A percentile compares a stretch with the other conserved stretches of the same genome.
Evolutionary conservation across 1,284 basidiomycete species (phyloP).

Genomic region (Exobasidium rhododendri): DNA sequence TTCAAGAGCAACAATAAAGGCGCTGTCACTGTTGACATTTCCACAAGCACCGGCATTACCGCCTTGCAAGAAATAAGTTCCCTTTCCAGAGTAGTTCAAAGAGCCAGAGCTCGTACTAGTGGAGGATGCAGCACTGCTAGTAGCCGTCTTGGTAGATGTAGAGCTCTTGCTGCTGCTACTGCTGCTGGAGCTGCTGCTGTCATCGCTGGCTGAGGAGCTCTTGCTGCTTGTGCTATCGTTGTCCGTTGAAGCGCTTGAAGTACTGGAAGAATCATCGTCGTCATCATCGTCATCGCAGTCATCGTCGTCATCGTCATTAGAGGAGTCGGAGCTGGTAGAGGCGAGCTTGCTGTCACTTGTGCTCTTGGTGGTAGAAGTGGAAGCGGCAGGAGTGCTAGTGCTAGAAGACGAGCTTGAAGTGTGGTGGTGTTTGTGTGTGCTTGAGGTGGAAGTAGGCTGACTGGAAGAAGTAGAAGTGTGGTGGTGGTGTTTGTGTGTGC

Average conservation of each 20-base stretch:
- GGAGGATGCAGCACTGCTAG: not conserved
- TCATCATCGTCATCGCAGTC: not conserved
- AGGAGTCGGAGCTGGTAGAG: not conserved
- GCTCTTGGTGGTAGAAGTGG: not conserved
- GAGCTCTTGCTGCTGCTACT: not conserved
- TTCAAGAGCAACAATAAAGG: constrained; percentile 30
- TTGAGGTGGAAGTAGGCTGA: not conserved
- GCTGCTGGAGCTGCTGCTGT: constrained; percentile 12
- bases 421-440: not conserved
- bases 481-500: too few species aligned
- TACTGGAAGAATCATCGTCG: not conserved
- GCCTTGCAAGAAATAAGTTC: constrained; percentile 45
- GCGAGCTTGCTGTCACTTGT: not conserved
- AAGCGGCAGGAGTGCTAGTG: not conserved
- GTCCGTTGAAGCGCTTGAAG: not conserved
- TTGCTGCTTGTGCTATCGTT: constrained; percentile 10
- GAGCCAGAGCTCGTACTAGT: constrained; percentile 25
- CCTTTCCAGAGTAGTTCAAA: constrained; percentile 31
- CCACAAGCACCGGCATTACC: constrained; percentile 53
- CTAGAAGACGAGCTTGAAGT: not conserved
- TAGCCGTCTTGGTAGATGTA: constrained; percentile 4
- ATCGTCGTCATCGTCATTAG: not conserved
- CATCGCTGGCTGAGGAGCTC: constrained; percentile 13
- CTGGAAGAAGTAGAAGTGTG: not conserved
- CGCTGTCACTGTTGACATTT: constrained; percentile 32